Base-by-base conservation (phyloP, 2,329 filamentous ascomycete genomes). In the Diatrype stigma region DNA sequence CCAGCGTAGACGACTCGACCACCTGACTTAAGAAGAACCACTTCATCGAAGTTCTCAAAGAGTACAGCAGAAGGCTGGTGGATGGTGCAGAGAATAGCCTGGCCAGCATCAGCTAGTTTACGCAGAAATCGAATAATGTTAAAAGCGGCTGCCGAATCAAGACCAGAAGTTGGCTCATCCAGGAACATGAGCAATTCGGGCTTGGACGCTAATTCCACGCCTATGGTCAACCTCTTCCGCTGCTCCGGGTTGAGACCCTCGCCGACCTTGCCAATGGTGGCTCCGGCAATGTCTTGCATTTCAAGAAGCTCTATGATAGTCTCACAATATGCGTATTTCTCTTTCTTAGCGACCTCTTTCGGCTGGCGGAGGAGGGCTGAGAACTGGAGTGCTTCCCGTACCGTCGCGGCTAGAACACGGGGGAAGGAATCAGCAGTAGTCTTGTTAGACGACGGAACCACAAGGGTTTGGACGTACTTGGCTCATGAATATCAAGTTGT, bases 301-400 rank as follows among this genome's bases (percentile, higher is more conserved):
- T 89, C 85, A 0, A 89, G 70, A 0, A 89, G 70, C 45, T 84
- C 78, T n/a, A 87, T 82, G 45, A 89, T 81, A 7, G 77, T 83
- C 61, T 89, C 84, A 50, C 81, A 84, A 53, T 88, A 88, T 0
- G 76, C 81, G 45, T 85, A 79, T 64, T 89, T 89, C 52, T 89
- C 85, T 42, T 79, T 59, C 1, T 73, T 62, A 0, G 84, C 66
- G 0, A 83, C 77, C 26, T 84, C 76, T 17, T 74, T 73, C 0
- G 79, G 77, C 56, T 87, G 85, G 2, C 85, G 76, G 0, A 89
- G 73, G 0, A 85, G 71, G 0, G 85, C 85, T 0, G 83, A 86
- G 61, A 89, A 87, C 26, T 77, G 76, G 0, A 88, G 68, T 0
- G 85, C 84, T 55, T 88, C 85, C 2, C 83, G 74, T 0, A 89